Conservation (phyloP, 495 filamentous ascomycete species). For the Aspergillus nidulans region DNA sequence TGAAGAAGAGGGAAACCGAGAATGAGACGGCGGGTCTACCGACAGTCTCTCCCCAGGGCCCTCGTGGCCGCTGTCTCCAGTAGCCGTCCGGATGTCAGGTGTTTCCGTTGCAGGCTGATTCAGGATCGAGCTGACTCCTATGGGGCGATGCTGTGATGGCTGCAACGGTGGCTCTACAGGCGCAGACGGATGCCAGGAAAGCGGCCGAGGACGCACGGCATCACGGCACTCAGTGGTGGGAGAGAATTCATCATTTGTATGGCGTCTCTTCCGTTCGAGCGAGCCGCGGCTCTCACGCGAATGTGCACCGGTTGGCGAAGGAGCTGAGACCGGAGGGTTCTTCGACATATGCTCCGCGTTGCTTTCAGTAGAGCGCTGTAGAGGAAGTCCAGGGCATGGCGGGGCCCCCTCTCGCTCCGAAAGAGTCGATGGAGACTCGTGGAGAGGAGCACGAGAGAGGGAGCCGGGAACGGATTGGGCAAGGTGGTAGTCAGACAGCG, state of each 20-base stretch:
- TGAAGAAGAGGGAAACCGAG: constrained; percentile 32
- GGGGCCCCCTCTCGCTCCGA: constrained; percentile 37
- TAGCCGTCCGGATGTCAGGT: constrained; percentile 8
- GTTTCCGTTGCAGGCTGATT: constrained; percentile 37
- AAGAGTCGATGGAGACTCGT: constrained; percentile 31
- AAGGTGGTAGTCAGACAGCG: constrained; percentile 24
- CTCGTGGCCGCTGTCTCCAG: constrained; percentile 20
- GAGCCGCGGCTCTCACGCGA: constrained; percentile 21
- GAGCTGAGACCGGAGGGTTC: constrained; percentile 31
- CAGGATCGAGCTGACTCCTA: constrained; percentile 49
- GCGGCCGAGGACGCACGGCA: constrained; percentile 29
- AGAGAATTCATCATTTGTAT: constrained; percentile 15
- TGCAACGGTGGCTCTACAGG: constrained; percentile 38
- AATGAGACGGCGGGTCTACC: constrained; percentile 23
- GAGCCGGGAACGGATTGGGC: constrained; percentile 22
- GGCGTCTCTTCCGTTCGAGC: constrained; percentile 27
- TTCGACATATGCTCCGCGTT: constrained; percentile 49
- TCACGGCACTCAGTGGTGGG: constrained; percentile 22
- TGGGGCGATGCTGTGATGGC: constrained; percentile 35
- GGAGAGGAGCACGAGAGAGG: constrained; percentile 36
- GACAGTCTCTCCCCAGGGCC: constrained; percentile 23
- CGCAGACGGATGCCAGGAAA: constrained; percentile 37
- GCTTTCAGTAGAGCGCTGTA: constrained; percentile 23
- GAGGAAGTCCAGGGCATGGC: constrained; percentile 41
- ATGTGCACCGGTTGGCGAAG: constrained; percentile 24